Evolutionary conservation across 169 alveolate species (phyloP).

Genomic region (Neospora caninum): DNA sequence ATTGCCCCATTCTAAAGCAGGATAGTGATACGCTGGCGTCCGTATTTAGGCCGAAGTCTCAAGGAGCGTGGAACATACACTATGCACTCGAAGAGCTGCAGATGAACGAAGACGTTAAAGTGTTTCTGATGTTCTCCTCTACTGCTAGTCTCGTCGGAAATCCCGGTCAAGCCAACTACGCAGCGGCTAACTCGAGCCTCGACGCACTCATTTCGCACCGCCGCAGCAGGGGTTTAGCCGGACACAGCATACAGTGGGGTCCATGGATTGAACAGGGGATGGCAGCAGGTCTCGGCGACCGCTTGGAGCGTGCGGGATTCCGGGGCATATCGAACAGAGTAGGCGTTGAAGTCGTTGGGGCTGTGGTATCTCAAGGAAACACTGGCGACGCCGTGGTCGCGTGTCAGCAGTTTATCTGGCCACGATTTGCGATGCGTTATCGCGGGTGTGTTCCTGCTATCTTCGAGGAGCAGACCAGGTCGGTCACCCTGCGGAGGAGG

Average conservation of each 20-base stretch:
- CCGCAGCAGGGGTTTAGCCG: slow-evolving; percentile 64
- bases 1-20: slow-evolving; percentile 44
- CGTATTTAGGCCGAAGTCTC: slow-evolving; percentile 70
- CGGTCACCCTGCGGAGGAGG: not conserved
- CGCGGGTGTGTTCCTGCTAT: not conserved
- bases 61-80: slow-evolving; percentile 77
- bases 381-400: not conserved
- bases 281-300: slow-evolving; percentile 64
- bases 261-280: slow-evolving; percentile 77
- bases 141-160: slow-evolving; percentile 76
- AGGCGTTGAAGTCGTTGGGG: slow-evolving; percentile 49
- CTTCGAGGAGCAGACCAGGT: not conserved
- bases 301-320: slow-evolving; percentile 72
- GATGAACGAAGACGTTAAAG: slow-evolving; percentile 47
- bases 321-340: slow-evolving; percentile 71
- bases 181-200: slow-evolving; percentile 74
- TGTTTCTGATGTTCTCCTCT: slow-evolving; percentile 74
- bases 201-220: slow-evolving; percentile 62
- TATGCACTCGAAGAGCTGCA: not conserved
- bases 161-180: slow-evolving; percentile 75
- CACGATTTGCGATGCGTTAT: not conserved
- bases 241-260: slow-evolving; percentile 75
- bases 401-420: not conserved
- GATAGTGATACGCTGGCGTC: slow-evolving; percentile 42
- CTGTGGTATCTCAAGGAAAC: not conserved